Evolutionary conservation across 768 basidiomycete species (phyloP), one percentile per base, ranked within the genome.

Genomic region (Mycena haematopus): DNA sequence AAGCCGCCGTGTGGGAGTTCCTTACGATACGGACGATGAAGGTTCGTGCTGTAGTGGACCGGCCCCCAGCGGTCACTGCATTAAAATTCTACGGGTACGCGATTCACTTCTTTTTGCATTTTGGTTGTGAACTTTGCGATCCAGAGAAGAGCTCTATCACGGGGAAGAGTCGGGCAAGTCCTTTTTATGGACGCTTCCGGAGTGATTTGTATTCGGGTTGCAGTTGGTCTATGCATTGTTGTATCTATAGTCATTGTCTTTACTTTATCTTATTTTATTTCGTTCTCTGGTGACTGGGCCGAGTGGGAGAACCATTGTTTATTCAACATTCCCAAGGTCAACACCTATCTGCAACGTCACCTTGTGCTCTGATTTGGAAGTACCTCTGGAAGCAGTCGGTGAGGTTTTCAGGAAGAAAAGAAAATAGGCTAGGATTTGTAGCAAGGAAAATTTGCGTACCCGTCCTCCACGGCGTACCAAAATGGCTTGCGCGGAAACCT

Each of bases 71-170:
- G 24, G 81, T 95, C 53, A 93, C 89, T 1, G 87, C 92, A n/a
- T 78, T 97, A 69, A 85, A 83, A 68, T 96, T 96, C 68, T 77
- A 89, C 24, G 92, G 91, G 95, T 93, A 72, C 29, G 59, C 17
- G 51, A 52, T 38, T 65, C 47, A n/a, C 17, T 7, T 61, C 42
- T 31, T 21, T 10, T 33, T 22, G 17, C 31, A 9, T 22, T 19
- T 29, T 24, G 11, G 35, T 53, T 15, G 19, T 56, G 17, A 52
- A 35, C 15, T 9, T 31, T 52, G 52, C 52, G 63, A 22, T 63
- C 2, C 62, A 88, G 87, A 19, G 88, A 90, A 67, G 79, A 74
- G 21, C 71, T 90, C 24, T 87, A 81, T 69, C 85, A 86, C 65
- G 88, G 87, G n/a, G 87, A 90, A 68, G 82, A 84, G 52, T 82